phyloP scores from a whole-genome alignment of 176 grass and related monocot species.

The Carex myosuroides region DNA sequence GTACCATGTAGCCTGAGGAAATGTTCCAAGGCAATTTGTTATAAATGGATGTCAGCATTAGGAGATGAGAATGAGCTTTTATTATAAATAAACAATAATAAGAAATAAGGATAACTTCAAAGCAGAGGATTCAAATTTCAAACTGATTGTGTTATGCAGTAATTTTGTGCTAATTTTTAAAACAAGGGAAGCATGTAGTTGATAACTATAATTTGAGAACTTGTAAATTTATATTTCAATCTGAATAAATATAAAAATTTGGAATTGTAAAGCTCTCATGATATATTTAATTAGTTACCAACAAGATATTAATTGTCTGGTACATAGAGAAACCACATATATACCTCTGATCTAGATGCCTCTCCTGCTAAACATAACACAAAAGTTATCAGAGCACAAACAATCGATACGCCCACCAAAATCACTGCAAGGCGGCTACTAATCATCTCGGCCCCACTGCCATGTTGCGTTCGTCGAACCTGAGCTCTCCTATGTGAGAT shows the following conservation, averaged over 20 bases:
- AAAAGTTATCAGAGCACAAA: slow-evolving; percentile 67
- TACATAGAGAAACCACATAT: no score
- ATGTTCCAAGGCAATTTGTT: not conserved
- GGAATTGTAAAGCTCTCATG: no score
- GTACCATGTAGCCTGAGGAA: slow-evolving; percentile 58
- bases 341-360: slow-evolving; percentile 65
- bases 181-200: not conserved
- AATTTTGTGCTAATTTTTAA: not conserved
- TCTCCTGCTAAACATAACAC: slow-evolving; percentile 83
- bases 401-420: slow-evolving; percentile 66
- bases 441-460: slow-evolving; percentile 12
- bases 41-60: not conserved
- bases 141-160: not conserved
- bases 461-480: slow-evolving; percentile 20
- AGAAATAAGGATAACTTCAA: not conserved
- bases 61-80: not conserved
- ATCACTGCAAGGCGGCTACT: slow-evolving; percentile 39
- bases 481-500: slow-evolving; percentile 48
- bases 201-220: not conserved
- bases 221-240: not conserved
- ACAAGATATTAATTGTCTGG: no score
- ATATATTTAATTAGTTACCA: no score
- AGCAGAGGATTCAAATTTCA: not conserved
- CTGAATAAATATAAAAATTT: no score
- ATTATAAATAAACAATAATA: not conserved